A percentile compares a stretch with the other conserved stretches of the same genome.
Evolutionary conservation across 2,329 filamentous ascomycete genomes (phyloP).

Genomic region (Colletotrichum liaoningense): DNA sequence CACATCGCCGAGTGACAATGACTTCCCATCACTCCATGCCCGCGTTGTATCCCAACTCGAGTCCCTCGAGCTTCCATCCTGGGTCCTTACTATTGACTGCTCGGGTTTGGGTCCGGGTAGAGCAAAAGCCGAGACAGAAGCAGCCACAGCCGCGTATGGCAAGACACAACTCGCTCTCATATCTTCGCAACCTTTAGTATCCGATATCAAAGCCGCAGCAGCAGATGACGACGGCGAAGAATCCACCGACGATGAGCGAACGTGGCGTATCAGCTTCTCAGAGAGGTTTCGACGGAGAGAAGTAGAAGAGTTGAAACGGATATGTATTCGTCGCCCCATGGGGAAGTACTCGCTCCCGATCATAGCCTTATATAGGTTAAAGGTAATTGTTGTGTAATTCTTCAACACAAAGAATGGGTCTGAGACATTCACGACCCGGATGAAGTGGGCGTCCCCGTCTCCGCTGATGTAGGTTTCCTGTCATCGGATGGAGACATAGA

Average conservation of each 20-base stretch:
- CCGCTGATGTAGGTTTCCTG: not conserved
- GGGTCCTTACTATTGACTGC: not conserved
- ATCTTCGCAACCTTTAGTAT: not conserved
- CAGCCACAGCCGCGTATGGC: not conserved
- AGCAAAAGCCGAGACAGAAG: not conserved
- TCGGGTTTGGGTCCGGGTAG: not conserved
- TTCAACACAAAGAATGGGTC: not conserved
- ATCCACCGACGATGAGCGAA: not conserved
- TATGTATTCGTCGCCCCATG: not conserved
- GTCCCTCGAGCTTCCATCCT: not conserved
- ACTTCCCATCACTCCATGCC: not conserved
- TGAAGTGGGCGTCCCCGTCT: not conserved
- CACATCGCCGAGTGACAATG: not conserved
- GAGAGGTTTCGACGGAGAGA: conserved; percentile 2
- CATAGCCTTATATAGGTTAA: not conserved
- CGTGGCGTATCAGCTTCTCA: not conserved
- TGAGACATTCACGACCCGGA: not conserved
- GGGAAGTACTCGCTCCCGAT: not conserved
- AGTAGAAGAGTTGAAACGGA: not conserved
- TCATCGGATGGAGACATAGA: not conserved
- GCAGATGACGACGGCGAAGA: too few species aligned
- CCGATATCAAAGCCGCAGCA: not conserved
- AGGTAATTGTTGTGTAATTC: not conserved
- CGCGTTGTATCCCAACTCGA: not conserved
- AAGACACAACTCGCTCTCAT: conserved; percentile 9